Percentiles rank a stretch among this genome's conserved stretches.
phyloP scores from a whole-genome alignment of 2,329 filamentous ascomycete genomes.

The Pseudogymnoascus sp. region DNA sequence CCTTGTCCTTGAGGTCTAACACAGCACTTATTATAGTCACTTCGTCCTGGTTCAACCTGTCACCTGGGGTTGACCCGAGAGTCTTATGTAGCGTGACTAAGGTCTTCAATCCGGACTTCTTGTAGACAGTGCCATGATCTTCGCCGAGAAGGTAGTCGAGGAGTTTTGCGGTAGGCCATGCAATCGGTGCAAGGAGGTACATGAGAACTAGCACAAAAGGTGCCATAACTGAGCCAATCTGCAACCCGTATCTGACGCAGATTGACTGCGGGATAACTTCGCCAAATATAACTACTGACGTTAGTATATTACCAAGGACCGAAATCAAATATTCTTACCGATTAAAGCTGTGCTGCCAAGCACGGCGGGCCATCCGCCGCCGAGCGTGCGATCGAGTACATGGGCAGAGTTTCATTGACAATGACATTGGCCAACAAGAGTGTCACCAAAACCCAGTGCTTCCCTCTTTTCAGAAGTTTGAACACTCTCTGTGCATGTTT shows the following conservation, averaged over 20 bases:
- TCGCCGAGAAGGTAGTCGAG: slow-evolving; percentile 86
- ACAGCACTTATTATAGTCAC: slow-evolving; percentile 98
- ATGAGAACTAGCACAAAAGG: slow-evolving; percentile 79
- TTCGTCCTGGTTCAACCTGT: slow-evolving; percentile 92
- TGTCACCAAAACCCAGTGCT: slow-evolving; percentile 95
- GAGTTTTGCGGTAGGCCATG: slow-evolving; percentile 89
- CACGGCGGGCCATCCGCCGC: slow-evolving; percentile 86
- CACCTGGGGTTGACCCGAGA: slow-evolving; percentile 71
- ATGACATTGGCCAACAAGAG: slow-evolving; percentile 90
- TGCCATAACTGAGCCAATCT: slow-evolving; percentile 84
- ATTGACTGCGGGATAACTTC: slow-evolving; percentile 92
- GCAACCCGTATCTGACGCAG: slow-evolving; percentile 87
- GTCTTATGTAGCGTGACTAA: slow-evolving; percentile 81
- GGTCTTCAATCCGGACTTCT: slow-evolving; percentile 92
- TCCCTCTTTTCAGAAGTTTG: slow-evolving; percentile 71
- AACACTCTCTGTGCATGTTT: slow-evolving; percentile 77
- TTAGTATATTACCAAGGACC: slow-evolving; percentile 13
- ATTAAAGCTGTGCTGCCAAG: slow-evolving; percentile 86
- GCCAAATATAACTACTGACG: slow-evolving; percentile 76
- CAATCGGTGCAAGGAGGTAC: slow-evolving; percentile 81
- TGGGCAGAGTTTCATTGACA: slow-evolving; percentile 89
- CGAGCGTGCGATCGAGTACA: slow-evolving; percentile 88
- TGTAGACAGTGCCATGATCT: slow-evolving; percentile 92
- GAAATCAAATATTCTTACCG: slow-evolving; percentile 46
- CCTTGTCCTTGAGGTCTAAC: slow-evolving; percentile 90